These are phyloP conservation scores for Pythium phragmiticola DNA, from an alignment of 352 stramenopile species.

Conservation along the genomic window DNA sequence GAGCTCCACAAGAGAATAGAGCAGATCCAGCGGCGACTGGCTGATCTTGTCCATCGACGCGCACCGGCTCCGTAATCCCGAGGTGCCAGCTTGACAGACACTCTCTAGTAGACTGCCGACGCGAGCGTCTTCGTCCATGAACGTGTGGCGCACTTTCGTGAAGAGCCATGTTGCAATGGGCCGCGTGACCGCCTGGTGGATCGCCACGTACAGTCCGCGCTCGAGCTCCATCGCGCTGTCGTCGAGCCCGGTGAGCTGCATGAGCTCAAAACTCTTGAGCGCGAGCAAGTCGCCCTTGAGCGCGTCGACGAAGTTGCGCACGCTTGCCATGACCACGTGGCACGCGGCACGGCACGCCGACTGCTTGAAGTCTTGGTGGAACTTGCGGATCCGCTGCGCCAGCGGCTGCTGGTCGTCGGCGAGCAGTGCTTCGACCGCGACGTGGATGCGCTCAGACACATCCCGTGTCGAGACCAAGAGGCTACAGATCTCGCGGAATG, in stretches of 20 bases:
- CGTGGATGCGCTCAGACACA: conserved; percentile 15
- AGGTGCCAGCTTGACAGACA: not conserved
- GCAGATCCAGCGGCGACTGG: conserved; percentile 16
- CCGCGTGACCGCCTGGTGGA: conserved; percentile 13
- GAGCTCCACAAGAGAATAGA: conserved; percentile 7
- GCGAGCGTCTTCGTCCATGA: conserved; percentile 20
- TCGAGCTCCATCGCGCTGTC: conserved; percentile 24
- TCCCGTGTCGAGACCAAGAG: conserved; percentile 16
- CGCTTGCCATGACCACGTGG: conserved; percentile 20
- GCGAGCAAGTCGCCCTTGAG: conserved; percentile 18
- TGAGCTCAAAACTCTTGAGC: conserved; percentile 25
- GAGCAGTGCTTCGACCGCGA: conserved; percentile 26
- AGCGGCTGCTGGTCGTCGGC: conserved; percentile 23
- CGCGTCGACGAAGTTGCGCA: conserved; percentile 16
- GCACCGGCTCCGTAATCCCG: not conserved
- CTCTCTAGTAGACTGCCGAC: not conserved
- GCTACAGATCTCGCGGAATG: conserved; percentile 26
- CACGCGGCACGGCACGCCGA: conserved; percentile 11
- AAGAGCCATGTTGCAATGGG: conserved; percentile 28
- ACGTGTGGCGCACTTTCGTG: conserved; percentile 23
- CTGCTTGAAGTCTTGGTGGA: conserved; percentile 28
- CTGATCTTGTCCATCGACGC: conserved; percentile 1
- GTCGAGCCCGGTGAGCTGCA: conserved; percentile 29
- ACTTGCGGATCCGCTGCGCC: conserved; percentile 9
- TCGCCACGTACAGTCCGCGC: conserved; percentile 19